A percentile compares a stretch with the other conserved stretches of the same genome.
Evolutionary conservation across 2,329 filamentous ascomycete genomes (phyloP).

Genomic region (Drechslerella dactyloides): DNA sequence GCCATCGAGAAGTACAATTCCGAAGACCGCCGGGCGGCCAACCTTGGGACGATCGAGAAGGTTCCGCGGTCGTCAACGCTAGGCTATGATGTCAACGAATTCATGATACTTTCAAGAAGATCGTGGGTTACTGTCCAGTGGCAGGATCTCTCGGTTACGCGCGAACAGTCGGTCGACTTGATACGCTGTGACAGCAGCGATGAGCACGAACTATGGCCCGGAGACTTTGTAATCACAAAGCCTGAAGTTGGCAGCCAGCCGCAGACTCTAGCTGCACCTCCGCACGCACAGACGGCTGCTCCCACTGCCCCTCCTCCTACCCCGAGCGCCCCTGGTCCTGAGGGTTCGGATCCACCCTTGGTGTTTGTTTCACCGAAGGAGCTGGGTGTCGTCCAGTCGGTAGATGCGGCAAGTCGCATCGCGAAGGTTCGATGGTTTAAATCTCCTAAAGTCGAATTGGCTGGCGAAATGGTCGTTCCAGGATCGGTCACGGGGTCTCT

Average conservation of each 20-base stretch:
- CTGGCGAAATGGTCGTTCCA: constrained; percentile 58
- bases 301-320: constrained; percentile 17
- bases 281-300: constrained; percentile 6
- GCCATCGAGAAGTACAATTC: constrained; percentile 64
- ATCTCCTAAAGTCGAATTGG: constrained; percentile 58
- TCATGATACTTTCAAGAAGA: constrained; percentile 62
- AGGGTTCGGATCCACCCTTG: constrained; percentile 22
- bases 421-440: constrained; percentile 65
- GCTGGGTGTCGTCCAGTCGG: constrained; percentile 66
- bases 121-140: constrained; percentile 65
- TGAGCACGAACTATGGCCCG: constrained; percentile 67
- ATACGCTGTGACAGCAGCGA: constrained; percentile 63
- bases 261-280: constrained; percentile 37
- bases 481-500: constrained; percentile 60
- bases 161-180: constrained; percentile 60
- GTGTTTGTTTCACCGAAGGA: constrained; percentile 60
- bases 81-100: constrained; percentile 68
- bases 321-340: constrained; percentile 1
- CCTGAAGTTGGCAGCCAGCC: constrained; percentile 56
- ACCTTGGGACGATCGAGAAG: constrained; percentile 59
- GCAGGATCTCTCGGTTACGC: constrained; percentile 65
- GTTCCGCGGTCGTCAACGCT: constrained; percentile 62
- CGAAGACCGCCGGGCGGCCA: constrained; percentile 53
- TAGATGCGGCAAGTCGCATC: constrained; percentile 65
- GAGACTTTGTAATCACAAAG: constrained; percentile 64